Evolutionary conservation across 2,329 filamentous ascomycete genomes (phyloP), one percentile per base, ranked within the genome.

Genomic region (Fusarium citri): DNA sequence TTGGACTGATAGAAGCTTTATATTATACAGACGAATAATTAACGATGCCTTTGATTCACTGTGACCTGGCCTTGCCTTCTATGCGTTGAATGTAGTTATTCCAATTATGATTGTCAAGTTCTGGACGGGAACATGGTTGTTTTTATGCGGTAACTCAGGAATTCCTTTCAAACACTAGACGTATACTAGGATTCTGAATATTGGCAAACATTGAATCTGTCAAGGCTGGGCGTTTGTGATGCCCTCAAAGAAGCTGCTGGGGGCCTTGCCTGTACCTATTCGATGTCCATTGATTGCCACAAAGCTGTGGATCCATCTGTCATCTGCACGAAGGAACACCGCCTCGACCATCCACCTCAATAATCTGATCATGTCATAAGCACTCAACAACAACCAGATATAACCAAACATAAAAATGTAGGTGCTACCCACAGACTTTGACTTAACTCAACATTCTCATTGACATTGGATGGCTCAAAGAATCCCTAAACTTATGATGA

Each of bases 1-100:
- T 66, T 64, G 60, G 66, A 53, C 58, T 68, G 42, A 74, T 74
- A 74, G 72, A 74, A 46, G 64, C 69, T 66, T 62, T 51, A 73
- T 70, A 69, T 26, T 65, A 72, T 66, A 72, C 70, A 74, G 53
- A 68, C 66, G 69, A 72, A 51, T 59, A 72, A 41, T 43, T 37
- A 18, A 43, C 15, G 47, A 53, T 54, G 46, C 34, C 20, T 18
- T 37, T 37, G 18, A 26, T 40, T 11, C 26, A 23, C 43, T 25
- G 20, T 28, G 55, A 53, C 34, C 3, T 26, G 14, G 31, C 12
- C 23, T 50, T 26, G 23, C 11, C 14, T 37, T 43, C 20, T 16
- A 23, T 23, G 18, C 10, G 34, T 37, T n/a, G 12, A n/a, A 37
- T n/a, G 34, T 37, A n/a, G n/a, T 37, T 37, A 11, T n/a, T n/a